Percentiles rank a stretch among this genome's conserved stretches.
Conservation (phyloP, 352 stramenopile species). For the Blastocystis sp. region DNA sequence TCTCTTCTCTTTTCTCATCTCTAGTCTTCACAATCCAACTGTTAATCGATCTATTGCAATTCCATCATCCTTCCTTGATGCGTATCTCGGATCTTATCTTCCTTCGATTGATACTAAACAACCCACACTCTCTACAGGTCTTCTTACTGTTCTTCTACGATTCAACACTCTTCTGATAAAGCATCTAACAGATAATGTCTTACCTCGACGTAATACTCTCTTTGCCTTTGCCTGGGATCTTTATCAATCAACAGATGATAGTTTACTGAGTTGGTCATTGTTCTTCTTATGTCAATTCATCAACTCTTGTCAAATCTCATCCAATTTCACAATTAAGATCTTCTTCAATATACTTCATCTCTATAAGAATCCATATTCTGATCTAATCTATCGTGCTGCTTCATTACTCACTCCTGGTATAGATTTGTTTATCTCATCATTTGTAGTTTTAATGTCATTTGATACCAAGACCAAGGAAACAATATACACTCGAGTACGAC, state of each 20-base stretch:
- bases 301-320: background rate
- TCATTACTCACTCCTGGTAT: background rate
- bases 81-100: background rate
- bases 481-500: background rate
- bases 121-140: background rate
- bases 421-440: background rate
- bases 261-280: background rate
- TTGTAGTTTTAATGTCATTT: background rate
- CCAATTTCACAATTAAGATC: background rate
- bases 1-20: background rate
- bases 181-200: background rate
- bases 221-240: conserved; percentile 10
- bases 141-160: background rate
- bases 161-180: conserved; percentile 40
- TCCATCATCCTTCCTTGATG: conserved; percentile 1
- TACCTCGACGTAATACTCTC: background rate
- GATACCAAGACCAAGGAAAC: background rate
- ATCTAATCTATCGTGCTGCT: background rate
- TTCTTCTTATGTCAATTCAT: conserved; percentile 43
- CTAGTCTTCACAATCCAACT: background rate
- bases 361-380: background rate
- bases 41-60: background rate
- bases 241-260: background rate
- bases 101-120: background rate
- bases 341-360: conserved; percentile 42